Evolutionary conservation across 2,329 filamentous ascomycete genomes (phyloP), one percentile per base, ranked within the genome.

Genomic region (Fusarium robinianum): DNA sequence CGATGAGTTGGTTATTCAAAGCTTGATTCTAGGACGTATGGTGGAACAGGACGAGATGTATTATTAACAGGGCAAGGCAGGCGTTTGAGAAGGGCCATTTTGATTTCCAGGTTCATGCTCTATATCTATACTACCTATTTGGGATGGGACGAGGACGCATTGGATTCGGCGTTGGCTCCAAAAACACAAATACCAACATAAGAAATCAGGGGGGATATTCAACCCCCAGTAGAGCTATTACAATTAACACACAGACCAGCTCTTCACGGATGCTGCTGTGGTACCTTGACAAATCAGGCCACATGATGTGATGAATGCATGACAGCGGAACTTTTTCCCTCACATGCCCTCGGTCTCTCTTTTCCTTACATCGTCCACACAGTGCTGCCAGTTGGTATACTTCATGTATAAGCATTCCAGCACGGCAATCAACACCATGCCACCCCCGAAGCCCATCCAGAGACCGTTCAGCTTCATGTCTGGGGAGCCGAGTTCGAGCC

Each of bases 1-100:
- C 42, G 86, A 95, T 65, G 92, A 97, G 68, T 83, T 92, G 63
- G 83, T 97, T 15, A 84, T 95, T 41, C 92, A 99, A 74, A 96
- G 90, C 66, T 72, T 97, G 46, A 96, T 99, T 52, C 67, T 96
- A 36, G 92, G 91, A 1, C 81, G 83, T 49, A 70, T 96, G 56
- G 80, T 90, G 38, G 85, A 88, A 50, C 79, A 81, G 35, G 75
- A 71, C 9, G 77, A 81, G 55, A 60, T 67, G 58, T 46, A 57
- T 45, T 45, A 22, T 27, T 57, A 51, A 31, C 6, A 8, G 8
- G 29, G 39, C 11, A 21, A 22, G 31, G 9, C 19, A 17, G 57
- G 57, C 44, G 55, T 55, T 60, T 15, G n/a, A n/a, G n/a, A 19
- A 29, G 34, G 34, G 33, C 21, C n/a, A 49, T 54, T 32, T 41